A percentile compares a stretch with the other conserved stretches of the same genome.
These are phyloP conservation scores for Citrullus mucosospermus DNA, from an alignment of 306 rosid genomes.

Conservation along the genomic window DNA sequence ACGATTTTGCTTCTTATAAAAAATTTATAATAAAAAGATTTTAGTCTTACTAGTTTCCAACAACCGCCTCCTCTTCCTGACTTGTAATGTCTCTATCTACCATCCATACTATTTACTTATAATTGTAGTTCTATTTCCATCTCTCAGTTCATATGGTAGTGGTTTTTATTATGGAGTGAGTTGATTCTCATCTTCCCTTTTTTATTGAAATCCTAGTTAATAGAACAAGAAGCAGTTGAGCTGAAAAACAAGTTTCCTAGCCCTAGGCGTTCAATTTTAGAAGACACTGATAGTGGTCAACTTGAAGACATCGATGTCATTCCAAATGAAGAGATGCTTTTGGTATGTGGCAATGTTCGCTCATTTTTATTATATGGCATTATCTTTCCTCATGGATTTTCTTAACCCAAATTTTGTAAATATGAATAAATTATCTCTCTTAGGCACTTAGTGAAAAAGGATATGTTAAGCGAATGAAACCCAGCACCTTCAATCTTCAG, in stretches of 20 bases:
- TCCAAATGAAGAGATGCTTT: conserved; percentile 88
- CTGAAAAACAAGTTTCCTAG: conserved; percentile 65
- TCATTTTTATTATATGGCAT: not conserved
- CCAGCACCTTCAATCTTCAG: conserved; percentile 77
- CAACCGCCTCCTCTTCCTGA: not conserved
- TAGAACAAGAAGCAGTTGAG: conserved; percentile 82
- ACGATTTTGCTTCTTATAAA: too few relatives aligned
- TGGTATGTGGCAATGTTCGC: conserved; percentile 33
- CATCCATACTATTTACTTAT: not conserved
- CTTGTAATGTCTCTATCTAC: not conserved
- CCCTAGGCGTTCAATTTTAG: conserved; percentile 75
- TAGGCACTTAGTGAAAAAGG: conserved; percentile 95
- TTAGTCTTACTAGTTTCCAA: not conserved
- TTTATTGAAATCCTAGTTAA: conserved; percentile 26
- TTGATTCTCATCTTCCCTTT: not conserved
- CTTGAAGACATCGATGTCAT: conserved; percentile 95
- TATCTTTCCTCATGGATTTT: not conserved
- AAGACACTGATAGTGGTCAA: conserved; percentile 77
- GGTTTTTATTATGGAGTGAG: not conserved
- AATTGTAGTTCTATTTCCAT: not conserved
- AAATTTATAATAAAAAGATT: too few relatives aligned
- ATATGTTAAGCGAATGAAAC: conserved; percentile 92
- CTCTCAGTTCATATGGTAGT: not conserved
- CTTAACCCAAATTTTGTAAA: not conserved
- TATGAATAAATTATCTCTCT: conserved; percentile 1